Evolutionary conservation across 2,329 filamentous ascomycete genomes (phyloP).

Genomic region (Colletotrichum euphorbiae): DNA sequence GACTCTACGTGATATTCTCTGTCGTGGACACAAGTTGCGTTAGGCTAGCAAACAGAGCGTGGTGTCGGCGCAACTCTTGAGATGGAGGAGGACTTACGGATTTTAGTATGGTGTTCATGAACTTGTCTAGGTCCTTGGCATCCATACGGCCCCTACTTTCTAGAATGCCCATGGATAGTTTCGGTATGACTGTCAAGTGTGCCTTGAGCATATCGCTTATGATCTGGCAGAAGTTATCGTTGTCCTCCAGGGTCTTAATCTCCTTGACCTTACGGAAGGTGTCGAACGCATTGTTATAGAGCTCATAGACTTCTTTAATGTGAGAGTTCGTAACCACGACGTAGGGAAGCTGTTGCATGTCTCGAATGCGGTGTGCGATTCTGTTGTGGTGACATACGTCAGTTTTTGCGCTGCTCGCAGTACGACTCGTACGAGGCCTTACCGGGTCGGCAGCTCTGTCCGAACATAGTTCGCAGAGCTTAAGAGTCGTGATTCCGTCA

Average conservation of each 20-base stretch:
- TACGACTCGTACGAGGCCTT: slow-evolving; percentile 41
- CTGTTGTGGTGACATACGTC: slow-evolving; percentile 55
- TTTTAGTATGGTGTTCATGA: slow-evolving; percentile 94
- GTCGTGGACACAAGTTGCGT: slow-evolving; percentile 12
- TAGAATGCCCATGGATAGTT: slow-evolving; percentile 92
- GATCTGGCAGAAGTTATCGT: slow-evolving; percentile 85
- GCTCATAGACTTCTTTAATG: slow-evolving; percentile 93
- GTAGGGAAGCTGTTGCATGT: slow-evolving; percentile 97
- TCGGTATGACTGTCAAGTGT: slow-evolving; percentile 93
- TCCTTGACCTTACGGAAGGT: slow-evolving; percentile 85
- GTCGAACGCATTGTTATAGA: slow-evolving; percentile 98
- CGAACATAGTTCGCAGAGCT: slow-evolving; percentile 98
- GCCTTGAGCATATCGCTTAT: slow-evolving; percentile 84
- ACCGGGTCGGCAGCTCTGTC: slow-evolving; percentile 90
- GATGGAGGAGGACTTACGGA: slow-evolving; percentile 69
- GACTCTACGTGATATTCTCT: slow-evolving; percentile 94
- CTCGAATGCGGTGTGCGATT: slow-evolving; percentile 91
- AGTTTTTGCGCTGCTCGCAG: neutral
- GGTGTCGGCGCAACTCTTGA: neutral
- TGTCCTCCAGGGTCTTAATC: slow-evolving; percentile 87
- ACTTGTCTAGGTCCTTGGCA: slow-evolving; percentile 84
- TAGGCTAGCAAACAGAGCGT: slow-evolving; percentile 3
- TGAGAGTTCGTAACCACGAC: slow-evolving; percentile 96
- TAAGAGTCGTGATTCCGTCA: slow-evolving; percentile 89
- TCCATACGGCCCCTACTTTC: slow-evolving; percentile 89